Conservation (phyloP, 306 rosid species). For the Trifolium pratense region DNA sequence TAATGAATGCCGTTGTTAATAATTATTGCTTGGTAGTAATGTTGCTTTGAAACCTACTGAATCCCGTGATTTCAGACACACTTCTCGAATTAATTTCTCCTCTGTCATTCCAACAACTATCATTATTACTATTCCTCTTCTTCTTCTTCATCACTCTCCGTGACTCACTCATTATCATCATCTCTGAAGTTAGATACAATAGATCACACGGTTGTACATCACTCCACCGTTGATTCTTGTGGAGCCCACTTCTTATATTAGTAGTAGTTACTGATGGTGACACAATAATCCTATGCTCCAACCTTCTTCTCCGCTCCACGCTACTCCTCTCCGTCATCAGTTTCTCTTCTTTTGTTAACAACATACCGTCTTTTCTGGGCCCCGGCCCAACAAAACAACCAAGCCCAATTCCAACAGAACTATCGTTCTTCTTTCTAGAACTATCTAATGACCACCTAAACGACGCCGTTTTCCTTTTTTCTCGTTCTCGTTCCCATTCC, state of each 20-base stretch:
- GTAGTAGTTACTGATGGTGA: slow-evolving; percentile 51
- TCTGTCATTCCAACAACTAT: slow-evolving; percentile 39
- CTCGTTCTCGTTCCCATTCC: slow-evolving; percentile 36
- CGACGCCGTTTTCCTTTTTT: slow-evolving; percentile 44
- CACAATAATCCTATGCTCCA: slow-evolving; percentile 81
- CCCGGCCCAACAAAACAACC: slow-evolving; percentile 62
- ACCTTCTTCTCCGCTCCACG: slow-evolving; percentile 44
- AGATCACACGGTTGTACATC: slow-evolving; percentile 75
- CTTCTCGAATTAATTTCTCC: slow-evolving; percentile 63
- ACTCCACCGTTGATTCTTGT: slow-evolving; percentile 73
- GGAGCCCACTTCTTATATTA: slow-evolving; percentile 12
- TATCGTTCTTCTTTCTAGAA: slow-evolving; percentile 41
- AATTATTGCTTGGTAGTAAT: neutral
- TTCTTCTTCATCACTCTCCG: neutral
- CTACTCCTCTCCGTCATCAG: slow-evolving; percentile 7
- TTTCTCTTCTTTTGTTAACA: slow-evolving; percentile 44
- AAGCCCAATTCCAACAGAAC: neutral
- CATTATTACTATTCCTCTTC: neutral
- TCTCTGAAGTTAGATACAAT: slow-evolving; percentile 73
- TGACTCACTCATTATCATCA: slow-evolving; percentile 63
- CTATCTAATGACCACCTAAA: slow-evolving; percentile 73
- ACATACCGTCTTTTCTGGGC: slow-evolving; percentile 68
- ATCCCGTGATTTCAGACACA: slow-evolving; percentile 83
- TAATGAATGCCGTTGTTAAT: too few relatives aligned
- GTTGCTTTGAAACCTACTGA: slow-evolving; percentile 55